Base-by-base conservation (phyloP, 2,329 filamentous ascomycete species). In the Westerdykella sp. region DNA sequence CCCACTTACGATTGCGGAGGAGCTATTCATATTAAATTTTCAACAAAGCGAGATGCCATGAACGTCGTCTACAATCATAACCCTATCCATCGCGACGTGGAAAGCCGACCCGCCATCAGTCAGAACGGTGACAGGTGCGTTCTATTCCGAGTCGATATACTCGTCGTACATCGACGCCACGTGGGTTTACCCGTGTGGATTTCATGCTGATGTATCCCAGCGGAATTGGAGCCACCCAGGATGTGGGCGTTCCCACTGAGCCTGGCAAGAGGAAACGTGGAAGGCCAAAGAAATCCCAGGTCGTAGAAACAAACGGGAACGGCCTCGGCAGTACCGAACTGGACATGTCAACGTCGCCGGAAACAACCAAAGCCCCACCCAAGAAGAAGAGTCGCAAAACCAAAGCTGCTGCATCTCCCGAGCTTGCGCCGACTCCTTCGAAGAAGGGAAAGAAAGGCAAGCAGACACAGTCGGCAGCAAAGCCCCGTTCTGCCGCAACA, bases 61-160 rank as follows among this genome's bases (percentile, higher is more conserved):
- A 60, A 65, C 37, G 57, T 66, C 1, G 54, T 66, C 16, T 67
- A 67, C 40, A 62, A 60, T 38, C 63, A 66, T 40, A 65, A 63
- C 31, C 60, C 58, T 4, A 59, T 66, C 21, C 63, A 66, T 42
- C 39, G 55, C 46, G 53, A 55, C 37, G 42, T 49, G 6, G 44
- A 50, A n/a, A 51, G 44, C n/a, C 51, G 49, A 21, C 46, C 39
- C 32, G 32, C 12, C 11, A 45, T 35, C 12, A 23, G 32, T 12
- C n/a, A 42, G 21, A 45, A 42, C 18, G 40, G 34, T 14, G 40
- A 57, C n/a, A 51, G 48, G 58, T 61, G 50, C 15, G 57, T 53
- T 21, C 25, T 28, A 28, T 28, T 28, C n/a, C n/a, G n/a, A n/a
- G n/a, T 28, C 25, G 25, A 28, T 28, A 7, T 28, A 5, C 11